Percentiles rank a stretch among this genome's conserved stretches.
phyloP scores from a whole-genome alignment of 192 early-diverging fungal genomes.

The Geosiphon pyriformis region DNA sequence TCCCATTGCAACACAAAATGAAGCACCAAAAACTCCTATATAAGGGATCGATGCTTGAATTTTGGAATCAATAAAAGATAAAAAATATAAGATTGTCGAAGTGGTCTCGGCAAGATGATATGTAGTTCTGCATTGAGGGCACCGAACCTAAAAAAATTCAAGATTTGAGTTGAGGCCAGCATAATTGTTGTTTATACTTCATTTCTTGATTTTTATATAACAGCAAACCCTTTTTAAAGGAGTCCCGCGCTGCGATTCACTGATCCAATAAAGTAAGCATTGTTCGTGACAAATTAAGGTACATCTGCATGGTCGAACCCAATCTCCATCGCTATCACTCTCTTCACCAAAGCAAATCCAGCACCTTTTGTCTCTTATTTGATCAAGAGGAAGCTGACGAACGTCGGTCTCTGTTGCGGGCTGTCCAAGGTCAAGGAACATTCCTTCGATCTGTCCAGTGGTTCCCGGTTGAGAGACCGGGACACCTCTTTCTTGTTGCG shows the following conservation, averaged over 20 bases:
- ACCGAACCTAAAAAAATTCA: conserved; percentile 46
- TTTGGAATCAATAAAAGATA: conserved; percentile 45
- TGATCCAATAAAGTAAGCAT: conserved; percentile 71
- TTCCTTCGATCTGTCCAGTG: too few species aligned
- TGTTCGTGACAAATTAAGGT: conserved; percentile 74
- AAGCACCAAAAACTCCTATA: conserved; percentile 53
- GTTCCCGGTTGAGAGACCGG: too few species aligned
- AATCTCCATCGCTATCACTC: conserved; percentile 49
- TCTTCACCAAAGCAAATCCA: conserved; percentile 79
- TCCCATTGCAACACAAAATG: conserved; percentile 56
- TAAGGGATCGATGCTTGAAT: conserved; percentile 60
- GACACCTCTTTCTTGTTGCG: too few species aligned
- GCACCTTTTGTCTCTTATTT: conserved; percentile 41
- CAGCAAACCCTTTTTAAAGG: conserved; percentile 40
- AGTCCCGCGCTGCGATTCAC: conserved; percentile 56
- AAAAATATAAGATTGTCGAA: conserved; percentile 43
- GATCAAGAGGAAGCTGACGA: background rate
- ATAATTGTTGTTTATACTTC: background rate
- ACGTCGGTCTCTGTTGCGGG: too few species aligned
- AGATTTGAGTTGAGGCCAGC: background rate
- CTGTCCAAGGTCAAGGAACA: too few species aligned
- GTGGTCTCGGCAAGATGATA: conserved; percentile 55
- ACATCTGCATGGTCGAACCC: conserved; percentile 69
- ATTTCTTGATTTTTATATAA: background rate
- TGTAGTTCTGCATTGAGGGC: conserved; percentile 63